Conservation (phyloP, 208 protist genomes). For the Wallacemonas sp. region DNA sequence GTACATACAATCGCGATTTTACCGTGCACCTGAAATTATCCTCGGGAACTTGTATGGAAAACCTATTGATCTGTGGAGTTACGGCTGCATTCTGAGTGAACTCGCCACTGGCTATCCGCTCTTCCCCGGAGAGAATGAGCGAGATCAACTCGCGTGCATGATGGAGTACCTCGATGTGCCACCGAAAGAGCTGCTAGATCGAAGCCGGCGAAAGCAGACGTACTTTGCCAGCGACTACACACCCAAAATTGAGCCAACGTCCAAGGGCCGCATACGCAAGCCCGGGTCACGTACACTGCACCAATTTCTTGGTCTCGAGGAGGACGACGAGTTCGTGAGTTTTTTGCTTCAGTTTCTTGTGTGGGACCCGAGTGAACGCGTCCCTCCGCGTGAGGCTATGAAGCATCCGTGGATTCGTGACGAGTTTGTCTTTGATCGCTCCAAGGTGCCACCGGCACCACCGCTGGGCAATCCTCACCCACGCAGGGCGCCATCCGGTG, state of each 20-base stretch:
- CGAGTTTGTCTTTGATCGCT: slow-evolving; percentile 44
- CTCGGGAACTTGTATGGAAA: slow-evolving; percentile 71
- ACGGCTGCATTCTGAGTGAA: slow-evolving; percentile 93
- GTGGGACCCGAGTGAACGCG: slow-evolving; percentile 66
- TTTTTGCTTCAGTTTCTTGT: slow-evolving; percentile 70
- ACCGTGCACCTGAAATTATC: slow-evolving; percentile 92
- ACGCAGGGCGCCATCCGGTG: not conserved
- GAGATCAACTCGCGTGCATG: slow-evolving; percentile 85
- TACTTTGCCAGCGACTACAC: slow-evolving; percentile 51
- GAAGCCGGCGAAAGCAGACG: slow-evolving; percentile 35
- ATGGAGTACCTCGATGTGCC: slow-evolving; percentile 88
- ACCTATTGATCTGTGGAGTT: slow-evolving; percentile 93
- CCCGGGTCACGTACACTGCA: slow-evolving; percentile 53
- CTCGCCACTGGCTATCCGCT: slow-evolving; percentile 92
- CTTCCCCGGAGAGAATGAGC: slow-evolving; percentile 88
- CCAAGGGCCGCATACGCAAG: slow-evolving; percentile 30
- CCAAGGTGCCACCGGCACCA: not conserved
- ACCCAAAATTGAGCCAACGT: slow-evolving; percentile 45
- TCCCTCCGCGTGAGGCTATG: slow-evolving; percentile 64
- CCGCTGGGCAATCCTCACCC: not conserved
- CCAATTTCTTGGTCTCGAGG: slow-evolving; percentile 49
- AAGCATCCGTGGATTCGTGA: slow-evolving; percentile 68
- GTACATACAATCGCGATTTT: slow-evolving; percentile 94
- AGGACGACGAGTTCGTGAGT: slow-evolving; percentile 63
- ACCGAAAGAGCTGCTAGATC: slow-evolving; percentile 39